Conservation (phyloP, 2,329 filamentous ascomycete genomes). For the Aspergillus flavus region DNA sequence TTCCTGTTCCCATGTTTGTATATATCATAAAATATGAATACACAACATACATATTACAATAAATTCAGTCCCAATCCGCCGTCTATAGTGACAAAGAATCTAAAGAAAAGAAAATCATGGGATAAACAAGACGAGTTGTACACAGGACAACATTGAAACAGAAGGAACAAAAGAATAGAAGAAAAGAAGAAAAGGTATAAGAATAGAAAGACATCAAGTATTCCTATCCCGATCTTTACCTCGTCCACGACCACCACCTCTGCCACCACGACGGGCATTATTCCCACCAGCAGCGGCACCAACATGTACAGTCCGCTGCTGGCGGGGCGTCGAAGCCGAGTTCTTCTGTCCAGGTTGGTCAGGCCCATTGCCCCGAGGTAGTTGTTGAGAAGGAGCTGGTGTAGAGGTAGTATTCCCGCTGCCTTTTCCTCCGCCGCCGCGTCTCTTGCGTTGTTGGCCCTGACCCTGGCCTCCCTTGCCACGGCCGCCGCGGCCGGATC, state of each 20-base stretch:
- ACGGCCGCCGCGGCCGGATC: conserved; percentile 10
- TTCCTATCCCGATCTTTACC: conserved; percentile 21
- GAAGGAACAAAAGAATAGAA: neutral
- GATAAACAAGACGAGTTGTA: neutral
- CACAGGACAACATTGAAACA: neutral
- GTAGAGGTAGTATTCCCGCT: neutral
- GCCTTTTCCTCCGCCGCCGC: conserved; percentile 3
- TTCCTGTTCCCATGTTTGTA: neutral
- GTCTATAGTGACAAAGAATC: neutral
- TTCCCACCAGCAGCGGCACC: neutral
- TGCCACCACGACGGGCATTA: conserved; percentile 28
- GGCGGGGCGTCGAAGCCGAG: conserved; percentile 14
- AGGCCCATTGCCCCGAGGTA: conserved; percentile 9
- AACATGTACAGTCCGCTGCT: neutral
- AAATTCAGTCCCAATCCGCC: neutral
- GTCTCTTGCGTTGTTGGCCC: conserved; percentile 2
- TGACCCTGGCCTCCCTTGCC: conserved; percentile 14
- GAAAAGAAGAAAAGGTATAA: neutral
- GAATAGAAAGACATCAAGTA: neutral
- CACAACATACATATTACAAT: neutral
- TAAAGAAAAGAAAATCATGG: neutral
- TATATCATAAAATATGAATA: neutral
- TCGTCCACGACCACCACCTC: conserved; percentile 17
- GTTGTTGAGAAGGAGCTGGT: conserved; percentile 7
- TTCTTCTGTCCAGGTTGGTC: conserved; percentile 12